Evolutionary conservation across 1,284 basidiomycete species (phyloP).

Genomic region (Omphalotus olearius): DNA sequence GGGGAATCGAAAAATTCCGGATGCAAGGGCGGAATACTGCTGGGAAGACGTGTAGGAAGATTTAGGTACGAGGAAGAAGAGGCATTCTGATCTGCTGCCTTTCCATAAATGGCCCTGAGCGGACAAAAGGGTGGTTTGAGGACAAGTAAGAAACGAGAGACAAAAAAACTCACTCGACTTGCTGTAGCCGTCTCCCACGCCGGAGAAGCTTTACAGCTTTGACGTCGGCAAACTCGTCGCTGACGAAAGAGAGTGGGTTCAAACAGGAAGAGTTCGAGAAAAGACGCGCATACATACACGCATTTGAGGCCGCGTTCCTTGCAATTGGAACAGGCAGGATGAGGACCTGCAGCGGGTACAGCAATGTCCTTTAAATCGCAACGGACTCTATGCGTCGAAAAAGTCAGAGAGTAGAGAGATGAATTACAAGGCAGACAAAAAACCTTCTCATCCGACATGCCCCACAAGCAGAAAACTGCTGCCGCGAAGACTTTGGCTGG

Average conservation of each 20-base stretch:
- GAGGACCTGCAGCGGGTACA: constrained; percentile 41
- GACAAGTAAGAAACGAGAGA: neutral
- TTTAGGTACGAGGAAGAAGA: constrained; percentile 25
- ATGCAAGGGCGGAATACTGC: constrained; percentile 65
- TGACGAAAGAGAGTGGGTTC: neutral
- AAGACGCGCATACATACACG: constrained; percentile 35
- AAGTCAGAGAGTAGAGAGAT: neutral
- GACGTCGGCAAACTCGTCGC: constrained; percentile 81
- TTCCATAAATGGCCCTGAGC: constrained; percentile 58
- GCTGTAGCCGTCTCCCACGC: constrained; percentile 79
- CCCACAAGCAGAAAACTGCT: constrained; percentile 85
- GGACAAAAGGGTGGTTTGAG: constrained; percentile 3
- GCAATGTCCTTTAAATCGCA: constrained; percentile 78
- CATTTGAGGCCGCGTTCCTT: constrained; percentile 83
- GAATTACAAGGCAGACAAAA: neutral
- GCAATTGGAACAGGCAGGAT: constrained; percentile 80
- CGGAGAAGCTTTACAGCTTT: constrained; percentile 83
- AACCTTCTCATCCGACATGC: constrained; percentile 51
- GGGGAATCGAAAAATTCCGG: constrained; percentile 77
- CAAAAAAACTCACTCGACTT: constrained; percentile 59
- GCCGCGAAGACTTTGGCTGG: constrained; percentile 69
- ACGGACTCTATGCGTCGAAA: constrained; percentile 50
- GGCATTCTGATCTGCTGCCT: constrained; percentile 38
- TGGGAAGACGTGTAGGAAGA: constrained; percentile 31
- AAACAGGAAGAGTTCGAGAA: neutral